Evolutionary conservation across 2,329 filamentous ascomycete species (phyloP).

Genomic region (Curvularia spicifera): DNA sequence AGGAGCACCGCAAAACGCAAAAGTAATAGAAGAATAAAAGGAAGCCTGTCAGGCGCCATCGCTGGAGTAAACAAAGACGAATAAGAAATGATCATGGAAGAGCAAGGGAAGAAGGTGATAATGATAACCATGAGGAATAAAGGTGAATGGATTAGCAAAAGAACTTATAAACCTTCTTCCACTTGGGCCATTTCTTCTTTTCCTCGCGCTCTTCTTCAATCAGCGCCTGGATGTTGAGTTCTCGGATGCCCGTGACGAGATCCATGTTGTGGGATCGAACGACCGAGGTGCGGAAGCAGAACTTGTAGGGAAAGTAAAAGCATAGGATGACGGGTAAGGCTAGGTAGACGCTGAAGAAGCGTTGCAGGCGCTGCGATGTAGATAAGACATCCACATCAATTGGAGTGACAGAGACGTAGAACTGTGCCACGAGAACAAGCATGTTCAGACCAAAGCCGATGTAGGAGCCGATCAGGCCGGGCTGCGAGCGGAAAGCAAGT

Average conservation of each 20-base stretch:
- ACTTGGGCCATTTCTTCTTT: constrained; percentile 59
- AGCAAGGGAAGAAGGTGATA: not conserved
- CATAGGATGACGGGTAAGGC: constrained; percentile 70
- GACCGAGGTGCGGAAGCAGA: constrained; percentile 72
- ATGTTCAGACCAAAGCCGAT: constrained; percentile 77
- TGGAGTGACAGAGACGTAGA: constrained; percentile 85
- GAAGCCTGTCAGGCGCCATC: not conserved
- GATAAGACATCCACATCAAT: constrained; percentile 62
- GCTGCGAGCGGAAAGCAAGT: constrained; percentile 80
- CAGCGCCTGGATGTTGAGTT: constrained; percentile 80
- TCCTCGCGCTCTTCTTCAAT: constrained; percentile 82
- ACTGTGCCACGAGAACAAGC: constrained; percentile 79
- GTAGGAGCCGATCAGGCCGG: constrained; percentile 81
- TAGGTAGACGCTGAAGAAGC: constrained; percentile 77
- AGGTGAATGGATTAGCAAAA: constrained; percentile 47
- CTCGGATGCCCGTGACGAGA: constrained; percentile 80
- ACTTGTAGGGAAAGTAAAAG: constrained; percentile 77
- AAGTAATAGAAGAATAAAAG: not conserved
- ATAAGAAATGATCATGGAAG: constrained; percentile 11
- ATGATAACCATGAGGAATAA: not conserved
- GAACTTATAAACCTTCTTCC: constrained; percentile 59
- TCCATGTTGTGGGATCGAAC: constrained; percentile 79
- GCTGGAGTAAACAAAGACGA: constrained; percentile 12
- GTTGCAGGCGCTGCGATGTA: constrained; percentile 58
- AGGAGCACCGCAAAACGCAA: constrained; percentile 11